Evolutionary conservation across 352 stramenopile genomes (phyloP), one percentile per base, ranked within the genome.

Genomic region (Phytopythium delawarense): DNA sequence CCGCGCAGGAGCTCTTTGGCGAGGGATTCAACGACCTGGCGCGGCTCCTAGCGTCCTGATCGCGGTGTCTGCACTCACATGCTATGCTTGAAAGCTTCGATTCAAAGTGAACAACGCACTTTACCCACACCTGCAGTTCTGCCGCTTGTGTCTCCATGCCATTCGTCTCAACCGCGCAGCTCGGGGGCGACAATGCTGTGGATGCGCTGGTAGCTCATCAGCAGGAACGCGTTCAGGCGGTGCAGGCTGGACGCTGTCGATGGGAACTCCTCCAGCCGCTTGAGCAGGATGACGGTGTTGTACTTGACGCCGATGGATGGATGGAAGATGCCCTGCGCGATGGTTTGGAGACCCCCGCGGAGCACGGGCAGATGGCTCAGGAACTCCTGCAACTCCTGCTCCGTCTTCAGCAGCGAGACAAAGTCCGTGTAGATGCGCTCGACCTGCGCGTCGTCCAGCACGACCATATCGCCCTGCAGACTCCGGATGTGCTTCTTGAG

Each of bases 291-390:
- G 44, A 96, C 85, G 0, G 87, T 94, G 65, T 96, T 96, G 74
- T 94, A 82, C 69, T 96, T 94, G 67, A 96, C 84, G 40, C 85
- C 88, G 61, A 94, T 94, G 2, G 81, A 93, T 28, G 84, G 62
- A 63, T 96, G 87, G 54, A 94, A 96, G 23, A 96, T 90, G 16
- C 87, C 87, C 57, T 94, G 85, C 8, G 87, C 87, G 57, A 96
- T 80, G 2, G 82, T 84, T 60, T 93, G 84, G 25, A 96, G 77
- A 0, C 87, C 87, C 12, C 85, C 87, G 20, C 84, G 79, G 9
- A 88, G 75, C n/a, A 85, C 69, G 13, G 87, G 87, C 46, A 96
- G 65, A 56, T 88, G 89, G 54, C 87, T 95, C 23, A 96, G 57
- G 45, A 96, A 92, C 58, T 96, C 87, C 53, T 91, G 84, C 2